phyloP scores from a whole-genome alignment of 148 eudicot species.

The Mesembryanthemum crystallinum region DNA sequence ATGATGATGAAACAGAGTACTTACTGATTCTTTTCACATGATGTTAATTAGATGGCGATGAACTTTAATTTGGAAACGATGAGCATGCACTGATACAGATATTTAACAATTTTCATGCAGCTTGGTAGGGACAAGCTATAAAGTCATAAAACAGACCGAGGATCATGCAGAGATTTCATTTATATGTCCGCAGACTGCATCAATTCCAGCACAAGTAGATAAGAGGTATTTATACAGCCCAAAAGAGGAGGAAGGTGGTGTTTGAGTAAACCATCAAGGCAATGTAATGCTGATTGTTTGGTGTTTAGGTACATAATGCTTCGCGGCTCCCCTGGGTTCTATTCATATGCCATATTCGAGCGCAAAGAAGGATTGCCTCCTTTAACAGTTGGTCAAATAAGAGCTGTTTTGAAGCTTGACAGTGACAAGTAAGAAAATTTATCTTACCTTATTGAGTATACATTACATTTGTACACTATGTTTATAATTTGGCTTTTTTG shows the following conservation, averaged over 20 bases:
- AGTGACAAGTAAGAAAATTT: slow-evolving; percentile 31
- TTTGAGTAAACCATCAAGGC: neutral
- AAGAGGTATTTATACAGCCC: slow-evolving; percentile 29
- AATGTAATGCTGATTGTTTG: neutral
- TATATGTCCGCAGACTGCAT: slow-evolving; percentile 25
- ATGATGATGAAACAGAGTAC: slow-evolving; percentile 34
- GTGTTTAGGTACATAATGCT: slow-evolving; percentile 57
- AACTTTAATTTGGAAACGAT: neutral
- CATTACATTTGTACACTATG: neutral
- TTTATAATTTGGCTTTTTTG: neutral
- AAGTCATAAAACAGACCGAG: slow-evolving; percentile 26
- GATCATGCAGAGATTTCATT: slow-evolving; percentile 46
- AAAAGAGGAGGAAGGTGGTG: neutral
- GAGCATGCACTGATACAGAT: neutral
- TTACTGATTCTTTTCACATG: neutral
- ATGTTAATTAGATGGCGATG: neutral
- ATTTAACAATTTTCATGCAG: slow-evolving; percentile 20
- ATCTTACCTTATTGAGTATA: neutral
- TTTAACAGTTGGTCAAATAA: slow-evolving; percentile 39
- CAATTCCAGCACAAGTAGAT: slow-evolving; percentile 38
- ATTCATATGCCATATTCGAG: slow-evolving; percentile 58
- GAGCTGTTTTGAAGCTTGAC: slow-evolving; percentile 61
- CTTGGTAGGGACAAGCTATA: slow-evolving; percentile 31
- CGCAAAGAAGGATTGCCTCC: slow-evolving; percentile 43
- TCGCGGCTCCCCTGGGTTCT: slow-evolving; percentile 60